Evolutionary conservation across 1,284 basidiomycete species (phyloP), one percentile per base, ranked within the genome.

Genomic region (Agroathelia rolfsii): DNA sequence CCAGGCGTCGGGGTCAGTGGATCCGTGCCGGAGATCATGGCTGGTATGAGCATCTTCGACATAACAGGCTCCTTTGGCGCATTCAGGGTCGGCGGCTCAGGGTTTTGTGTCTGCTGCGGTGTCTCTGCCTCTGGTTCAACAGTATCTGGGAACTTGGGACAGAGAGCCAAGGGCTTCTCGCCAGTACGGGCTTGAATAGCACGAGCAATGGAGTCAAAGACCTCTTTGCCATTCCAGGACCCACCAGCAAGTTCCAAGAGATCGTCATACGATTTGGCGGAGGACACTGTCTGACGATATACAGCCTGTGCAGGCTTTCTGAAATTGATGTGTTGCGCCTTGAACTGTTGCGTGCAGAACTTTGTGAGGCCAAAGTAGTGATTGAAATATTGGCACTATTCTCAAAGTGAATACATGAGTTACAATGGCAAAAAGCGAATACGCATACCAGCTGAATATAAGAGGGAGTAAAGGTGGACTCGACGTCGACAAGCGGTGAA

Each of bases 311-410:
- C 71, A 1, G 61, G 52, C 48, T 80, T 84, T 19, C 62, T 66
- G 30, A 72, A 52, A 13, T 53, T 53, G 0, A 70, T 61, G 36
- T 77, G 72, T 3, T 64, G 51, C 4, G 69, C 71, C 44, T 79
- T 80, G 66, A 89, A 88, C 52, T 88, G 82, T 11, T 65, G 69
- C 18, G 90, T 60, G 48, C 92, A 88, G 62, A 93, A 96, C 53
- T 96, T 97, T n/a, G 88, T 92, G 42, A 86, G 76, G 7, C 76
- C 66, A 69, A 78, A 90, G 41, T 82, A 70, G 47, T 93, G 88
- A 41, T 76, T 67, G 14, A 86, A 64, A 49, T 87, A 83, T 55
- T 66, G 63, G 36, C 66, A 64, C 74, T 75, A 45, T 32, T 19
- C 40, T 23, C 24, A 28, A 20, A 15, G 20, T 28, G 20, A 37